Evolutionary conservation across 129 eudicot genomes (phyloP), one percentile per base, ranked within the genome.

Genomic region (Calendula officinalis): DNA sequence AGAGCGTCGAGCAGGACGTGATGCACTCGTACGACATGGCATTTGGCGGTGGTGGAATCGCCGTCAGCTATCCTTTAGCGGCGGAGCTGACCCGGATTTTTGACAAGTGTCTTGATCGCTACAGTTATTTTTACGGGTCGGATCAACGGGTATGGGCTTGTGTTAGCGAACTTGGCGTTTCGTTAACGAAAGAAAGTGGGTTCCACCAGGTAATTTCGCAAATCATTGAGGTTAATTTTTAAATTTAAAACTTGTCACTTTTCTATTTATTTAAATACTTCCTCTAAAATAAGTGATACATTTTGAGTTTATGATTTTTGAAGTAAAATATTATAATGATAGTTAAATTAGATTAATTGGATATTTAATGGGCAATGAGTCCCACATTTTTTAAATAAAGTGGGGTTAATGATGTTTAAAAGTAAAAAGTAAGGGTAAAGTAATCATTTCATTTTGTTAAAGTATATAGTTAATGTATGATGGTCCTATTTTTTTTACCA

Each of bases 121-220:
- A 92, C 73, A 71, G 70, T 10, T 46, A 80, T 43, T 86, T 78
- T 61, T 92, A 92, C 64, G 98, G 98, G 30, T 92, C 98, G 2
- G 98, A 92, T 85, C 87, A 92, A 43, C 75, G 95, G 76, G 89
- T 92, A 8, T 80, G 91, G 86, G 98, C 96, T 7, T 92, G 98
- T 77, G 79, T 79, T 0, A 78, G 57, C 7, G 98, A 92, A 53
- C 66, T 92, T 60, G 98, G 98, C 7, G 91, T 92, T 15, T 53
- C 81, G 2, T 83, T 92, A 38, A 82, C 83, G 0, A 76, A 62
- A 54, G 95, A 92, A 64, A 62, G 58, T 13, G 98, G 98, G 62
- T 92, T 92, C 65, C 98, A 92, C 71, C 98, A 92, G 98, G 98
- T 92, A 84, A 6, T 61, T 16, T 32, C 15, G 3, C 8, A 0